Evolutionary conservation across 1,284 basidiomycete species (phyloP).

Genomic region (Boletellus sp.): DNA sequence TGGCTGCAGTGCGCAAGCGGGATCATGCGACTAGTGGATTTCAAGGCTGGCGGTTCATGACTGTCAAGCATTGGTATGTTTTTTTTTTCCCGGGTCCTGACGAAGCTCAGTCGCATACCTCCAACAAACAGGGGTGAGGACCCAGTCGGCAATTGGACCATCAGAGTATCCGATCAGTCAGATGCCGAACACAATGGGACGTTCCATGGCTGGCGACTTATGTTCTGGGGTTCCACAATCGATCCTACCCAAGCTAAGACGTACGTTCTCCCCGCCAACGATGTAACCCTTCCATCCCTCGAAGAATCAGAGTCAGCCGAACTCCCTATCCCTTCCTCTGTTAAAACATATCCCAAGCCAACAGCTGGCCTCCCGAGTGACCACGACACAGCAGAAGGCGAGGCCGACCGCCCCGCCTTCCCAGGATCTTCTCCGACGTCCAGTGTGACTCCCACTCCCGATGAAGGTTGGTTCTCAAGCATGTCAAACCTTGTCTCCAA

Average conservation of each 20-base stretch:
- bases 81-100: background rate
- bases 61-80: conserved; percentile 92
- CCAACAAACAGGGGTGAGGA: conserved; percentile 75
- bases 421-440: conserved; percentile 41
- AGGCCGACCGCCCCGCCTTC: conserved; percentile 66
- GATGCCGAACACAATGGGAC: conserved; percentile 61
- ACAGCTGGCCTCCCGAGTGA: conserved; percentile 86
- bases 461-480: conserved; percentile 85
- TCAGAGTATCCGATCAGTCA: conserved; percentile 79
- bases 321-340: conserved; percentile 41
- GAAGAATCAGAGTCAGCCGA: conserved; percentile 34
- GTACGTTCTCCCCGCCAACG: conserved; percentile 61
- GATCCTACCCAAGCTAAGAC: conserved; percentile 67
- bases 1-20: conserved; percentile 70
- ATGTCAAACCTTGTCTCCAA: conserved; percentile 74
- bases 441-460: conserved; percentile 54
- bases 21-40: conserved; percentile 76
- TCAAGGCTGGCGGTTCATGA: conserved; percentile 97
- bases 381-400: conserved; percentile 70
- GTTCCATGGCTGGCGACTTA: conserved; percentile 90
- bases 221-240: conserved; percentile 88
- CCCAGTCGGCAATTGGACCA: conserved; percentile 90
- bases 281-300: conserved; percentile 53
- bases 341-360: conserved; percentile 76
- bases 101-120: conserved; percentile 15